Evolutionary conservation across 2,329 filamentous ascomycete species (phyloP), one percentile per base, ranked within the genome.

Genomic region (Cytospora piceae): DNA sequence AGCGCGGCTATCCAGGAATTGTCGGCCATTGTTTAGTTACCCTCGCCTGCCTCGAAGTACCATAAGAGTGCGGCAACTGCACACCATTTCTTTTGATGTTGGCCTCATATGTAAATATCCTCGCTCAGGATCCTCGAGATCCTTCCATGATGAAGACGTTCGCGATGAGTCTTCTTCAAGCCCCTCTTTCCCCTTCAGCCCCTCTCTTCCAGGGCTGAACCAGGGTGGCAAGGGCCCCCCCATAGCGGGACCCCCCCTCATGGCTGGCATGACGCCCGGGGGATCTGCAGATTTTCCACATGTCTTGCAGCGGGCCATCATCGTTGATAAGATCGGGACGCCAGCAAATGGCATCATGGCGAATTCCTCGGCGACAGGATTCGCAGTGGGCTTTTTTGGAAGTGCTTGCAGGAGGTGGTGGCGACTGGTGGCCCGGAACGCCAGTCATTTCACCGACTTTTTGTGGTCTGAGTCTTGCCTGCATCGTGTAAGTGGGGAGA

Each of bases 381-480:
- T 11, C 24, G 46, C 53, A 57, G 61, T 63, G 61, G 61, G 17
- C 61, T 63, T 31, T 46, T 37, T 32, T 42, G 34, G 27, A 55
- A 64, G 61, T 61, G 62, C 62, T 54, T 64, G 65, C 57, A 67
- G 58, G 52, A 34, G 34, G 22, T 24, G 22, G 54, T 65, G 62
- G 65, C 65, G 58, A 65, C 57, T 51, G 56, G 60, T 46, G 65
- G 39, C 60, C 58, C 42, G 51, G 6, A 54, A 17, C 57, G 53
- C 39, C 62, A 56, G 46, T 42, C 63, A 53, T 54, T 67, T 67
- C 65, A 67, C 65, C 65, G 65, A 67, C 65, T 67, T 58, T 64
- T 65, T 64, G 61, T 32, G 49, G 58, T 64, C 37, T 63, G 53
- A 51, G 53, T 31, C 20, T 46, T 63, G n/a, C 46, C 46, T 22